These are phyloP conservation scores for Cadophora sp. DNA, from an alignment of 2,329 filamentous ascomycete species.

Conservation along the genomic window DNA sequence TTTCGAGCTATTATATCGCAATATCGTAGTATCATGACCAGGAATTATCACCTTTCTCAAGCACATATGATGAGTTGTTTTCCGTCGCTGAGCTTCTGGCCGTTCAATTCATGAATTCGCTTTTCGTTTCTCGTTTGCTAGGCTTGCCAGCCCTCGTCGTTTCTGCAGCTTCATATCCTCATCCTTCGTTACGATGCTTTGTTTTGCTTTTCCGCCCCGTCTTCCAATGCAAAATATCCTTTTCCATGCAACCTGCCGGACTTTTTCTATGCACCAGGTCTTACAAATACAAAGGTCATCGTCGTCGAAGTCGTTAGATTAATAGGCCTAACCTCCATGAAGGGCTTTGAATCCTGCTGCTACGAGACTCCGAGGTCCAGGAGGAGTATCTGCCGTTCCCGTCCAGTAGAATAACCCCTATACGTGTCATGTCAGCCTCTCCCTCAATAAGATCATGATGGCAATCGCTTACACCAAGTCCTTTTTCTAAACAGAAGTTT, in stretches of 20 bases:
- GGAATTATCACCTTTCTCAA: too few relatives aligned
- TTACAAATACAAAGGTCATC: constrained; percentile 18
- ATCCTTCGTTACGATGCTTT: neutral
- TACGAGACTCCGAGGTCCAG: constrained; percentile 63
- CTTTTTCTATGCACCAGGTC: neutral
- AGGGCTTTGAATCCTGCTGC: constrained; percentile 64
- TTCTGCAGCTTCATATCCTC: neutral
- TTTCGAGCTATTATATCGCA: neutral
- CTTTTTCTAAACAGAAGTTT: constrained; percentile 72
- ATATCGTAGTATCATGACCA: constrained; percentile 4
- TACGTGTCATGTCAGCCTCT: constrained; percentile 16
- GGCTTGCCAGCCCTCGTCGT: neutral
- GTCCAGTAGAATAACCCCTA: constrained; percentile 84
- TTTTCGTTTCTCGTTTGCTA: neutral
- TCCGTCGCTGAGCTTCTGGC: neutral
- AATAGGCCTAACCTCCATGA: constrained; percentile 45
- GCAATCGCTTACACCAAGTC: constrained; percentile 61
- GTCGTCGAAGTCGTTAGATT: neutral
- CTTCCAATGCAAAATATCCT: constrained; percentile 10
- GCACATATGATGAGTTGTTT: neutral
- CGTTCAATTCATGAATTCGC: neutral
- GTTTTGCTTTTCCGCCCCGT: neutral
- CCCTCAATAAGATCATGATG: neutral
- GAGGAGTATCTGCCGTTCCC: constrained; percentile 71
- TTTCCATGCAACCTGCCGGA: neutral